Evolutionary conservation across 1,284 basidiomycete species (phyloP).

Genomic region (Filobasidium uniguttulatum): DNA sequence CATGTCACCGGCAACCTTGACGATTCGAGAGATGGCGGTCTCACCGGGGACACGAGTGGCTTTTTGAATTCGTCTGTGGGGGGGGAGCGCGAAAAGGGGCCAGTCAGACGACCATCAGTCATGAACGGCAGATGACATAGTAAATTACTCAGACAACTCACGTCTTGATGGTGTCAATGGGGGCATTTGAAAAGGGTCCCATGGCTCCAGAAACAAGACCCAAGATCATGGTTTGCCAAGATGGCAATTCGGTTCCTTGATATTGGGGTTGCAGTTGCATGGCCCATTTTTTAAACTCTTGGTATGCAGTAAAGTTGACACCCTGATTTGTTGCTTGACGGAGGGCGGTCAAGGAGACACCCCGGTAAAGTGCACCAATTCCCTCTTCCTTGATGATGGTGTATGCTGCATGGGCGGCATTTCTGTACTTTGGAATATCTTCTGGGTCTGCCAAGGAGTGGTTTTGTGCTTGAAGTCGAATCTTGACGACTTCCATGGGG

Average conservation of each 20-base stretch:
- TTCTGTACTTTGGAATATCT: slow-evolving; percentile 70
- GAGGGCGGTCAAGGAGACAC: slow-evolving; percentile 82
- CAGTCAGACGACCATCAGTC: not conserved
- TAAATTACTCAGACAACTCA: slow-evolving; percentile 26
- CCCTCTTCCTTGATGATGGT: slow-evolving; percentile 93
- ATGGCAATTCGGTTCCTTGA: slow-evolving; percentile 53
- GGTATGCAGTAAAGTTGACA: slow-evolving; percentile 97
- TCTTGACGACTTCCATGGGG: slow-evolving; percentile 99
- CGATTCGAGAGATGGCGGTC: slow-evolving; percentile 57
- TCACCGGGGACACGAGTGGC: slow-evolving; percentile 62
- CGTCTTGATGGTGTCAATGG: slow-evolving; percentile 96
- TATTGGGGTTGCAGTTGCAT: slow-evolving; percentile 60
- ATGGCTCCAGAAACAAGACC: slow-evolving; percentile 93
- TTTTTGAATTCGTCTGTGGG: slow-evolving; percentile 50
- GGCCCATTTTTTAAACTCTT: slow-evolving; percentile 80
- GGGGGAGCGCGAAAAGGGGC: not conserved
- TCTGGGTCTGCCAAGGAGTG: slow-evolving; percentile 94
- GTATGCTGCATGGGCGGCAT: slow-evolving; percentile 87
- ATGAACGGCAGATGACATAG: slow-evolving; percentile 24
- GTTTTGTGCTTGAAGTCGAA: slow-evolving; percentile 92
- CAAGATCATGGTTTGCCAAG: slow-evolving; percentile 87
- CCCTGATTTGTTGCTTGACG: slow-evolving; percentile 98
- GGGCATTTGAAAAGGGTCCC: slow-evolving; percentile 93
- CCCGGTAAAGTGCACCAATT: slow-evolving; percentile 70
- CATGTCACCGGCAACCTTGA: slow-evolving; percentile 75